These are phyloP conservation scores for Phytopythium aichiense DNA, from an alignment of 352 stramenopile species.

Conservation along the genomic window DNA sequence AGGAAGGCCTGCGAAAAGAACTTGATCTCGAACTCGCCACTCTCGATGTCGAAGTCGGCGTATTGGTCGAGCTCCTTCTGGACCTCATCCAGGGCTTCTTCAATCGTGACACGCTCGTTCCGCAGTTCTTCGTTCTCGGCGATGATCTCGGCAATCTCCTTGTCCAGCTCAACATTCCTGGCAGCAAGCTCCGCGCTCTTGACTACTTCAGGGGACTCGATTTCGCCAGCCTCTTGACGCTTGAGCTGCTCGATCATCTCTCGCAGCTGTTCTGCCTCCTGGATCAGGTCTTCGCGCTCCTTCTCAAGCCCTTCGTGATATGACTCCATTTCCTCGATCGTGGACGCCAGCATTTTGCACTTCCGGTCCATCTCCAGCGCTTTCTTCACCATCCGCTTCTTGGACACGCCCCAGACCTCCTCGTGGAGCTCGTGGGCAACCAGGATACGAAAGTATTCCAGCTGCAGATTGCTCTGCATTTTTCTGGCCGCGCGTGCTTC, in stretches of 20 bases:
- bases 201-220: constrained; percentile 62
- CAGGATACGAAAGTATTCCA: constrained; percentile 74
- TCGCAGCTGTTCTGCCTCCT: constrained; percentile 48
- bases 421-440: constrained; percentile 74
- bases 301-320: constrained; percentile 46
- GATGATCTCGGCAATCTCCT: constrained; percentile 70
- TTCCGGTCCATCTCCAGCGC: constrained; percentile 54
- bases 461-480: constrained; percentile 60
- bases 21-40: constrained; percentile 42
- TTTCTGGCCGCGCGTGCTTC: constrained; percentile 50
- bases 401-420: constrained; percentile 68
- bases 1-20: constrained; percentile 71
- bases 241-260: constrained; percentile 61
- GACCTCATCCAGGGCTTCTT: constrained; percentile 50
- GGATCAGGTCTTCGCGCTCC: constrained; percentile 49
- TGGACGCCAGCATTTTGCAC: constrained; percentile 38
- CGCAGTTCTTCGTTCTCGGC: constrained; percentile 68
- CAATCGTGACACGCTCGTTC: constrained; percentile 35
- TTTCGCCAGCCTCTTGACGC: constrained; percentile 43
- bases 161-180: constrained; percentile 51
- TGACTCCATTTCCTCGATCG: constrained; percentile 43
- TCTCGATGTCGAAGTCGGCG: constrained; percentile 52
- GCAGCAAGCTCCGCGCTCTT: constrained; percentile 50
- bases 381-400: constrained; percentile 40
- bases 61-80: constrained; percentile 67